These are phyloP conservation scores for Backusella australiensis DNA, from an alignment of 192 early-diverging fungal species.

Conservation along the genomic window DNA sequence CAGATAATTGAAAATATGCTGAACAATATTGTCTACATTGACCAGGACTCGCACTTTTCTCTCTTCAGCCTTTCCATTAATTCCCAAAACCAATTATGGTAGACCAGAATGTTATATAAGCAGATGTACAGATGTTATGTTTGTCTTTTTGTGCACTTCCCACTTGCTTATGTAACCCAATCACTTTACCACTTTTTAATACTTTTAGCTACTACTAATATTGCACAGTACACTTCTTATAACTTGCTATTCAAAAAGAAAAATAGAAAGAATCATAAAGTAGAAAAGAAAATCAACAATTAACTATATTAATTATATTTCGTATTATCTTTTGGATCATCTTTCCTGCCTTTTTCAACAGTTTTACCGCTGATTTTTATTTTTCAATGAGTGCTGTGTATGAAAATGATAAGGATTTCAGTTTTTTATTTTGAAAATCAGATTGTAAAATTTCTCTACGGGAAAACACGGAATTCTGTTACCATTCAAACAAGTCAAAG, in stretches of 20 bases:
- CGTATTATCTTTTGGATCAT: not conserved
- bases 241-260: not conserved
- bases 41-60: not conserved
- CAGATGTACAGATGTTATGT: not conserved
- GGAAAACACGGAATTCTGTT: not conserved
- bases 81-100: not conserved
- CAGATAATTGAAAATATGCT: not conserved
- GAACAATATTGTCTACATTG: not conserved
- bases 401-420: not conserved
- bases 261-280: no score
- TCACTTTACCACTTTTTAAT: not conserved
- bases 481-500: not conserved
- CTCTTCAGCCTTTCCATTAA: not conserved
- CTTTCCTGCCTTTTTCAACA: not conserved
- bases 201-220: not conserved
- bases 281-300: no score
- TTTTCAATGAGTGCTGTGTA: not conserved
- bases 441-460: not conserved
- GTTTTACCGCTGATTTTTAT: conserved; percentile 1
- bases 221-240: not conserved
- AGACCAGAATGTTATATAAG: not conserved
- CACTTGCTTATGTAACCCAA: not conserved
- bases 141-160: not conserved
- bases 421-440: not conserved
- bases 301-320: not conserved